Base-by-base conservation (phyloP, 1,284 basidiomycete genomes). In the Xerocomus amazonicus region DNA sequence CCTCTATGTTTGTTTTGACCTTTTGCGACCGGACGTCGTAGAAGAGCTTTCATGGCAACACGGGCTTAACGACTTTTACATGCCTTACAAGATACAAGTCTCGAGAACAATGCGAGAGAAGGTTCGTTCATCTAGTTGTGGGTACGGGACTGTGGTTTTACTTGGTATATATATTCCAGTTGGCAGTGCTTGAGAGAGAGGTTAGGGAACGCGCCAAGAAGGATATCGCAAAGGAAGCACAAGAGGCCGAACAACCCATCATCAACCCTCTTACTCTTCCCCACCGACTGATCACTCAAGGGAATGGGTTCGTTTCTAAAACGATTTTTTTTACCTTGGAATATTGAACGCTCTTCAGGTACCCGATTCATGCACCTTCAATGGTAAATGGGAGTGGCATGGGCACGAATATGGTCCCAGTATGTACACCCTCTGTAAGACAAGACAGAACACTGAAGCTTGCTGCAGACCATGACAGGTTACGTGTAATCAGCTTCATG, bases 21-120 rank as follows among this genome's bases (percentile, higher is more conserved):
- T 97, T 12, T 73, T 99, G 47, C 83, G 91, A 36, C 81, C 92
- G 1, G 97, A 99, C 68, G 74, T 95, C 51, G 92, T 97, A 31
- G 90, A 95, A 70, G 96, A 98, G 71, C 73, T 97, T 35, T 91
- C 90, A 56, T 99, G 97, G 97, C 86, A 92, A 65, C 87, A 97
- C 59, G 95, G 87, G 13, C 77, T 99, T 44, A 90, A 90, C 64
- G 97, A 99, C 72, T 97, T 96, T 74, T 90, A 90, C 63, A 95
- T 93, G 89, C 95, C 95, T 0, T 98, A 90, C 71, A 85, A 83
- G 63, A 87, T 98, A 47, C 94, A 97, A 72, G 79, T 82, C 45
- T 86, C 92, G 65, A 82, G 91, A 50, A 80, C 84, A 28, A 72
- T 85, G 61, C 76, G 83, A 12, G 84, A 86, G 51, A 85, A 79